Conservation (phyloP, 495 filamentous ascomycete species). For the Aspergillus bertholletiae region DNA sequence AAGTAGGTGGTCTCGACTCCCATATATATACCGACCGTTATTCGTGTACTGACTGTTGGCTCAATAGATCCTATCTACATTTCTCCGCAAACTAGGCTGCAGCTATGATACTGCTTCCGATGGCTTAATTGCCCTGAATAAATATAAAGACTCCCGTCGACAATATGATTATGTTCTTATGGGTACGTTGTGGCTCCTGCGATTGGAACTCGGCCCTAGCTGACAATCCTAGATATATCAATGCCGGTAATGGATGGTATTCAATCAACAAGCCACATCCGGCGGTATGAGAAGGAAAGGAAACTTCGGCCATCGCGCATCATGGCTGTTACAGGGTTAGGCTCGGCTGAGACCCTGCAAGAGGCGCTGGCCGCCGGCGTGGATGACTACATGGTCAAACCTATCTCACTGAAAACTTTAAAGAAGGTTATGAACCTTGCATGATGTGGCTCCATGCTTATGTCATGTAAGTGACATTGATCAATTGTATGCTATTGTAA, state of each 20-base stretch:
- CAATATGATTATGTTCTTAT: constrained; percentile 54
- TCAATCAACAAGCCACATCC: constrained; percentile 55
- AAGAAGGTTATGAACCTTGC: constrained; percentile 32
- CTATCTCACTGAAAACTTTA: constrained; percentile 38
- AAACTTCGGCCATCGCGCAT: constrained; percentile 26
- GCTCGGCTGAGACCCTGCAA: constrained; percentile 36
- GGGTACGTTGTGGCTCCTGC: constrained; percentile 32
- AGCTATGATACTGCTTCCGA: constrained; percentile 53
- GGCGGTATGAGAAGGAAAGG: constrained; percentile 42
- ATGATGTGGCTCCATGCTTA: too few relatives aligned
- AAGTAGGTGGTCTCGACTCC: too few relatives aligned
- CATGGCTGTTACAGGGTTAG: constrained; percentile 49
- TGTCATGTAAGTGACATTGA: too few relatives aligned
- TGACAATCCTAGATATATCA: constrained; percentile 46
- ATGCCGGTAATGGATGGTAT: constrained; percentile 68
- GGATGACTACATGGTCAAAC: constrained; percentile 48
- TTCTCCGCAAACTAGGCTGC: constrained; percentile 50
- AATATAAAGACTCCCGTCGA: constrained; percentile 32
- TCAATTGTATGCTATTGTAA: too few relatives aligned
- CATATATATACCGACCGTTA: not conserved
- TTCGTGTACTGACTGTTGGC: not conserved
- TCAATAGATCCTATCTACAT: constrained; percentile 41
- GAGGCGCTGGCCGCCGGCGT: constrained; percentile 40
- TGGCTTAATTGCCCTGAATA: constrained; percentile 55
- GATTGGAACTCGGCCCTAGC: not conserved